These are phyloP conservation scores for Barnettozyma wickerhamii DNA, from an alignment of 805 yeast genomes.

Conservation along the genomic window DNA sequence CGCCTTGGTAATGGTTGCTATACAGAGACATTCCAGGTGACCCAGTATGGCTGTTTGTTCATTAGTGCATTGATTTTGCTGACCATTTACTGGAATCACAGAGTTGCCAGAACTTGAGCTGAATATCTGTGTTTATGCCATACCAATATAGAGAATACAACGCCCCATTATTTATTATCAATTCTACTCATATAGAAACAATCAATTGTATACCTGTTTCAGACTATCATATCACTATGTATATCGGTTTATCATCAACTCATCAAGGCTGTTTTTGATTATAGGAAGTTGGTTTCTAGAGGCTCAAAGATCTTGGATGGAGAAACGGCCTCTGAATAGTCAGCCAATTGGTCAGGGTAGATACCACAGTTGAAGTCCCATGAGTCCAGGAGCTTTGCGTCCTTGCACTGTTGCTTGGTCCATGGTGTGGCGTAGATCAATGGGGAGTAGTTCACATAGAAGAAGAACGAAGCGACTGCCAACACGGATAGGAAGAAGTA, in stretches of 20 bases:
- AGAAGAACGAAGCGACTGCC: slow-evolving; percentile 43
- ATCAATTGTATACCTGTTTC: too few species aligned
- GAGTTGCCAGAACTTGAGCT: not conserved
- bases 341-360: slow-evolving; percentile 25
- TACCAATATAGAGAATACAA: too few species aligned
- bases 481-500: slow-evolving; percentile 44
- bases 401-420: slow-evolving; percentile 65
- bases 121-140: too few species aligned
- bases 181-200: too few species aligned
- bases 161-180: not conserved
- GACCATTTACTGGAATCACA: slow-evolving; percentile 12
- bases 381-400: slow-evolving; percentile 50
- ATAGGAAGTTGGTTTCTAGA: slow-evolving; percentile 1
- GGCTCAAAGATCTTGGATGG: slow-evolving; percentile 3
- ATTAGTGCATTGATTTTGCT: slow-evolving; percentile 15
- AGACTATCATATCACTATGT: too few species aligned
- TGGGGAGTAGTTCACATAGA: slow-evolving; percentile 63
- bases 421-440: slow-evolving; percentile 75
- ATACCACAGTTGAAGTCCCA: slow-evolving; percentile 90
- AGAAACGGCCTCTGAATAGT: not conserved
- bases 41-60: slow-evolving; percentile 21
- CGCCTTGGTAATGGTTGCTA: slow-evolving; percentile 44
- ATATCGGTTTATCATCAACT: too few species aligned
- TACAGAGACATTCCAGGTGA: slow-evolving; percentile 34
- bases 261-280: not conserved